These are phyloP conservation scores for Seiridium unicorne DNA, from an alignment of 2,329 filamentous ascomycete species.

Conservation along the genomic window DNA sequence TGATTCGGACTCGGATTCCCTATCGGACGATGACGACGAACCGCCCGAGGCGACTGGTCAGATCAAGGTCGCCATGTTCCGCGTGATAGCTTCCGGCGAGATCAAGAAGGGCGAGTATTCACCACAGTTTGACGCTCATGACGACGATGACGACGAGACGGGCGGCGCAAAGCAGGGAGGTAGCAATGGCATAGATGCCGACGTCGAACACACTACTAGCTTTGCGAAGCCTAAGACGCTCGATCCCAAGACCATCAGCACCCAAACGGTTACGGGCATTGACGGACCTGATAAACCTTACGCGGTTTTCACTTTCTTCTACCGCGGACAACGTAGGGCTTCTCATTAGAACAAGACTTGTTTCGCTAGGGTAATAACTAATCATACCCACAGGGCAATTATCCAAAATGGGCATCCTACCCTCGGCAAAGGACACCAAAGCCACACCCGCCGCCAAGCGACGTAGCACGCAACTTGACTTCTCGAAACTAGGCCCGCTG, in stretches of 20 bases:
- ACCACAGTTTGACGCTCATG: constrained; percentile 94
- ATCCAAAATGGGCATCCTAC: constrained; percentile 90
- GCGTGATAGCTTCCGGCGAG: constrained; percentile 91
- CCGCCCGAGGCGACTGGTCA: constrained; percentile 93
- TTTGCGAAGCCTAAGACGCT: constrained; percentile 96
- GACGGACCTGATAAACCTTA: constrained; percentile 96
- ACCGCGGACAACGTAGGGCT: constrained; percentile 85
- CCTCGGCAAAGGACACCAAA: constrained; percentile 63
- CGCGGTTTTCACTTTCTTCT: constrained; percentile 96
- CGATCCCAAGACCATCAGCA: constrained; percentile 96
- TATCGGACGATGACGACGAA: constrained; percentile 72
- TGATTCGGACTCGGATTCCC: constrained; percentile 73
- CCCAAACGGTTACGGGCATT: constrained; percentile 97
- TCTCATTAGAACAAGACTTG: not conserved
- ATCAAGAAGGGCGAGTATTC: constrained; percentile 98
- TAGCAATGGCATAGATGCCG: constrained; percentile 66
- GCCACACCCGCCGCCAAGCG: constrained; percentile 66
- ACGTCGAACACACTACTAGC: constrained; percentile 95
- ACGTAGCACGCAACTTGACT: constrained; percentile 80
- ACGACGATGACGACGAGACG: constrained; percentile 80
- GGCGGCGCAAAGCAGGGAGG: constrained; percentile 47
- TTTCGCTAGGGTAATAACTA: not conserved
- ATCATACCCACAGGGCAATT: constrained; percentile 68
- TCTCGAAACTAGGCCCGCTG: constrained; percentile 79
- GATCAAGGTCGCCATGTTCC: constrained; percentile 96